A percentile compares a stretch with the other conserved stretches of the same genome.
Conservation (phyloP, 2,329 filamentous ascomycete species). For the Hypoxylon sp. region DNA sequence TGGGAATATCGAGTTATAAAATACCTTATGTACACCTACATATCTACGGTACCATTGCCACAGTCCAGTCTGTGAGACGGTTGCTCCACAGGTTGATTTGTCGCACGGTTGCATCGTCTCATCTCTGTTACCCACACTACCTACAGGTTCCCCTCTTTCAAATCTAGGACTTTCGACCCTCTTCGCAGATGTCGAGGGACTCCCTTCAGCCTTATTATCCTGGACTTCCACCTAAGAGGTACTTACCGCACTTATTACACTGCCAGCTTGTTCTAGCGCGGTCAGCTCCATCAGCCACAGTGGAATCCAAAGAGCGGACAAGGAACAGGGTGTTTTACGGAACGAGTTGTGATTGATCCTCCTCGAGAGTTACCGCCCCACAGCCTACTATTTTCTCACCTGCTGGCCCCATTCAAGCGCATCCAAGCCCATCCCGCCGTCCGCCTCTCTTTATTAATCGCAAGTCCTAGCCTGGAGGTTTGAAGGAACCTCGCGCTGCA, state of each 20-base stretch:
- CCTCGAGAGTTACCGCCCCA: slow-evolving; percentile 40
- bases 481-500: slow-evolving; percentile 30
- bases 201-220: slow-evolving; percentile 43
- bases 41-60: slow-evolving; percentile 30
- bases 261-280: slow-evolving; percentile 37
- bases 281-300: slow-evolving; percentile 49
- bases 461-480: slow-evolving; percentile 22
- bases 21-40: no score
- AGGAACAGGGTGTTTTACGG: slow-evolving; percentile 34
- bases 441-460: slow-evolving; percentile 41
- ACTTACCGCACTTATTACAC: slow-evolving; percentile 17
- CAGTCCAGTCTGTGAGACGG: slow-evolving; percentile 22
- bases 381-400: slow-evolving; percentile 49
- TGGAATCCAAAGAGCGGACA: slow-evolving; percentile 39
- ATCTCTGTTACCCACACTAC: slow-evolving; percentile 30
- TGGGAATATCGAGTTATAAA: slow-evolving; percentile 27
- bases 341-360: slow-evolving; percentile 39
- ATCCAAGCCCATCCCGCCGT: slow-evolving; percentile 28
- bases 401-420: slow-evolving; percentile 28
- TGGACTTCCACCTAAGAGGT: slow-evolving; percentile 23
- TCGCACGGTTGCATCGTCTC: slow-evolving; percentile 40
- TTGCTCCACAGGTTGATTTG: slow-evolving; percentile 32
- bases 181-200: slow-evolving; percentile 19
- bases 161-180: slow-evolving; percentile 42
- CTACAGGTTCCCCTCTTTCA: slow-evolving; percentile 37